Conservation (phyloP, 1,139 yeast species). For the Yamadazyma friedrichii region DNA sequence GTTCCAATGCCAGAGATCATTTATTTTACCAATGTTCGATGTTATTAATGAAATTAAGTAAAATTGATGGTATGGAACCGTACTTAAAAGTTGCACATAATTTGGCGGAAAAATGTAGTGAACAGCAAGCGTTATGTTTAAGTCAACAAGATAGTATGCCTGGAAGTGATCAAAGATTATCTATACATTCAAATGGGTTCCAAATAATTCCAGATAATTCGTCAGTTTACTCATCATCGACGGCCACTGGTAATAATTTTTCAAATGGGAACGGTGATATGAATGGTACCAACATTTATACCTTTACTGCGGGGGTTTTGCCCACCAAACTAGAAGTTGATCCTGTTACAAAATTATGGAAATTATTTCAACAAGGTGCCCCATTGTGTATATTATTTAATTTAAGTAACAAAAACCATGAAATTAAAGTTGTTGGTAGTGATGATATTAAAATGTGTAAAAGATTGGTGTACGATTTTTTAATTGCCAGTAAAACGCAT, state of each 20-base stretch:
- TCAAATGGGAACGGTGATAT: background rate
- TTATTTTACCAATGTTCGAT: constrained; percentile 68
- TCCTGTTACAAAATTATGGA: constrained; percentile 90
- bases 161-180: constrained; percentile 26
- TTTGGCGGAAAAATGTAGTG: constrained; percentile 64
- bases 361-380: constrained; percentile 87
- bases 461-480: constrained; percentile 85
- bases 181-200: constrained; percentile 20
- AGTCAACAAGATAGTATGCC: constrained; percentile 29
- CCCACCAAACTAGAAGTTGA: constrained; percentile 77
- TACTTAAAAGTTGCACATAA: constrained; percentile 58
- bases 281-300: constrained; percentile 33
- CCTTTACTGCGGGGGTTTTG: constrained; percentile 73
- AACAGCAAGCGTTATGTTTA: constrained; percentile 67
- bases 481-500: constrained; percentile 80
- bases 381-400: constrained; percentile 87
- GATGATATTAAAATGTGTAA: constrained; percentile 85
- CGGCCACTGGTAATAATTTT: constrained; percentile 4
- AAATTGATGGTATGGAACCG: constrained; percentile 70
- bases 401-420: constrained; percentile 39
- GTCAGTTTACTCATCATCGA: constrained; percentile 11
- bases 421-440: constrained; percentile 55
- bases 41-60: constrained; percentile 56
- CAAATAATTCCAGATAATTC: constrained; percentile 26
- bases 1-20: constrained; percentile 68